Evolutionary conservation across 768 basidiomycete genomes (phyloP).

Genomic region (Boletus pseudopeckii): DNA sequence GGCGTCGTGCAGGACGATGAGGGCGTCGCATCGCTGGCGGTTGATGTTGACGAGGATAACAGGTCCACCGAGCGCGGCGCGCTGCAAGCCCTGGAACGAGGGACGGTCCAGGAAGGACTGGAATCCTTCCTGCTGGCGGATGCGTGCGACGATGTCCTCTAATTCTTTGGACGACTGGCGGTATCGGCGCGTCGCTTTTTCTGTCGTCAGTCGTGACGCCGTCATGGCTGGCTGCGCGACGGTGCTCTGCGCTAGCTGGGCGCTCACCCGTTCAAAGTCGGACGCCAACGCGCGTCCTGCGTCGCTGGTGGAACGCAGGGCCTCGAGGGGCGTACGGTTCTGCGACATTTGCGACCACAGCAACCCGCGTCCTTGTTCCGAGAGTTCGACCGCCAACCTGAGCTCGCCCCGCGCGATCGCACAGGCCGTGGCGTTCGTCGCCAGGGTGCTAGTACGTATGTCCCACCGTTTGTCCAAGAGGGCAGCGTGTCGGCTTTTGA

Average conservation of each 20-base stretch:
- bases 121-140: conserved; percentile 27
- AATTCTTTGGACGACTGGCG: conserved; percentile 16
- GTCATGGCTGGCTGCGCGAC: not conserved
- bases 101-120: conserved; percentile 29
- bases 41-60: conserved; percentile 38
- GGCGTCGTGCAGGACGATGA: conserved; percentile 29
- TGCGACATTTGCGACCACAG: conserved; percentile 31
- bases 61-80: conserved; percentile 28
- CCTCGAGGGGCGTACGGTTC: conserved; percentile 26
- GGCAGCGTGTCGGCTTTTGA: conserved; percentile 13
- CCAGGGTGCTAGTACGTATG: conserved; percentile 7
- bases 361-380: conserved; percentile 32
- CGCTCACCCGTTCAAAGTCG: conserved; percentile 23
- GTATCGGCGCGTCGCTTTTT: conserved; percentile 17
- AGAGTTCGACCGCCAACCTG: conserved; percentile 32
- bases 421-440: conserved; percentile 25
- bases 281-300: conserved; percentile 20
- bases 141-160: conserved; percentile 17
- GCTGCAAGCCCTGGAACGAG: conserved; percentile 16
- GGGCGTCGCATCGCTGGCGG: conserved; percentile 35
- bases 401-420: conserved; percentile 22
- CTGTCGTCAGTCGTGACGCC: conserved; percentile 5
- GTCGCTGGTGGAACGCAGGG: conserved; percentile 13
- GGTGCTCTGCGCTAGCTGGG: conserved; percentile 8
- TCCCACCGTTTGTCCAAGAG: conserved; percentile 6